Conservation (phyloP, 2,329 filamentous ascomycete species). For the Nothophoma quercina region DNA sequence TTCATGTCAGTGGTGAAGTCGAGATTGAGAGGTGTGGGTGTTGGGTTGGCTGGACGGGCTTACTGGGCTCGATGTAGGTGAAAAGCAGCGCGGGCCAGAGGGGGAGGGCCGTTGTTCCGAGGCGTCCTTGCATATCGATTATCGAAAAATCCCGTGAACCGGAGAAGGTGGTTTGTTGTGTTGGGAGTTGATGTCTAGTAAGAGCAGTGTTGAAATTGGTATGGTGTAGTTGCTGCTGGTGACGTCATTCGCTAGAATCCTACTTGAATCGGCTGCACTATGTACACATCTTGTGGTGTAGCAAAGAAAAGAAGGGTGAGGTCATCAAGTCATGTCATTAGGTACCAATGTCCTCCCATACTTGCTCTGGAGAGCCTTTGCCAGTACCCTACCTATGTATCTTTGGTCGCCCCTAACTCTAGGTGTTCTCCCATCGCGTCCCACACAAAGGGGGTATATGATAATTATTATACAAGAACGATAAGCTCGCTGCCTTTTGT, state of each 20-base stretch:
- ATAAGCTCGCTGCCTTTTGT: constrained; percentile 9
- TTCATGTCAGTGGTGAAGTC: background rate
- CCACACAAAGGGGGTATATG: constrained; percentile 22
- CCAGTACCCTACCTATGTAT: background rate
- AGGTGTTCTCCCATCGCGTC: background rate
- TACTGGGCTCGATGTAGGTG: constrained; percentile 38
- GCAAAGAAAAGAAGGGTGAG: background rate
- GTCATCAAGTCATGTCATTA: constrained; percentile 19
- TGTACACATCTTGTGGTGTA: too few species aligned
- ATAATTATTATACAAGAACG: constrained; percentile 22
- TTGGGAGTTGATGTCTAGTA: too few species aligned
- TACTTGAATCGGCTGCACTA: too few species aligned
- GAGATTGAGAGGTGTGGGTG: too few species aligned
- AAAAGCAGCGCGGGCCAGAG: constrained; percentile 38
- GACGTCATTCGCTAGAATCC: too few species aligned
- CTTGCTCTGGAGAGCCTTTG: background rate
- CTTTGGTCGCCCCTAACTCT: background rate
- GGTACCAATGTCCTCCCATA: constrained; percentile 1
- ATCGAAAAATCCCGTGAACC: too few species aligned
- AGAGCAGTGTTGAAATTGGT: too few species aligned
- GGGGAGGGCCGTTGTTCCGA: constrained; percentile 32
- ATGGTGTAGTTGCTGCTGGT: too few species aligned
- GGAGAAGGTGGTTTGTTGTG: too few species aligned
- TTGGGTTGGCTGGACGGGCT: constrained; percentile 7
- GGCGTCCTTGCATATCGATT: constrained; percentile 4